A percentile compares a stretch with the other conserved stretches of the same genome.
Evolutionary conservation across 2,329 filamentous ascomycete genomes (phyloP).

Genomic region (Trichoderma citrinoviride): DNA sequence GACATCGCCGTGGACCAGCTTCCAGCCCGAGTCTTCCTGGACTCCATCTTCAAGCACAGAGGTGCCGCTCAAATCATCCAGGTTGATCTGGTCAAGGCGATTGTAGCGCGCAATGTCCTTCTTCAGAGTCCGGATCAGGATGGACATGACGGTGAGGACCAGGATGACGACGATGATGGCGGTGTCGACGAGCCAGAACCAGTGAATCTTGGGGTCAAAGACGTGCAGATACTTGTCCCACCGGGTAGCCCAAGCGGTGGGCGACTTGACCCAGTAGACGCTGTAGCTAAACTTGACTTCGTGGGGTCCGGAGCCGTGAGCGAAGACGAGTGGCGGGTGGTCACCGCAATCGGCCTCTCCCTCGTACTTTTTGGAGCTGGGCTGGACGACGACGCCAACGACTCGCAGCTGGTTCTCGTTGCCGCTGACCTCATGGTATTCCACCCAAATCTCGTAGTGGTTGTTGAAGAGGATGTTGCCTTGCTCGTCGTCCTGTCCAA

Average conservation of each 20-base stretch:
- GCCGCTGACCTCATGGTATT: slow-evolving; percentile 78
- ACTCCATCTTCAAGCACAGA: slow-evolving; percentile 84
- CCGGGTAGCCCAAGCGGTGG: slow-evolving; percentile 89
- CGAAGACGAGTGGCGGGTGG: slow-evolving; percentile 60
- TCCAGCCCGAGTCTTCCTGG: slow-evolving; percentile 98
- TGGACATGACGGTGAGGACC: slow-evolving; percentile 87
- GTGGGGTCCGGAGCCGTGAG: slow-evolving; percentile 52
- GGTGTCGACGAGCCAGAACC: slow-evolving; percentile 97
- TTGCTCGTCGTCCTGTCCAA: slow-evolving; percentile 59
- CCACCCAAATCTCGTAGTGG: slow-evolving; percentile 90
- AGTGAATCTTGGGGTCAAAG: slow-evolving; percentile 96
- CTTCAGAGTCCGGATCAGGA: slow-evolving; percentile 79
- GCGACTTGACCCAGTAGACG: slow-evolving; percentile 80
- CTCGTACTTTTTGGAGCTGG: slow-evolving; percentile 65
- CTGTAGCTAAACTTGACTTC: slow-evolving; percentile 85
- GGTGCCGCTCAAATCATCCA: slow-evolving; percentile 83
- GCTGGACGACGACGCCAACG: slow-evolving; percentile 87
- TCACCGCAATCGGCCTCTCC: slow-evolving; percentile 62
- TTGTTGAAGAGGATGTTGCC: slow-evolving; percentile 73
- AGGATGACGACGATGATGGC: slow-evolving; percentile 92
- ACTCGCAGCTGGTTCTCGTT: slow-evolving; percentile 73
- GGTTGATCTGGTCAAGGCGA: slow-evolving; percentile 81
- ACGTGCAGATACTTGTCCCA: slow-evolving; percentile 99
- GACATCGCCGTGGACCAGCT: slow-evolving; percentile 94
- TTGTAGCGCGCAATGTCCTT: slow-evolving; percentile 98